Conservation (phyloP, 345 rosid genomes). For the Kernera saxatilis region DNA sequence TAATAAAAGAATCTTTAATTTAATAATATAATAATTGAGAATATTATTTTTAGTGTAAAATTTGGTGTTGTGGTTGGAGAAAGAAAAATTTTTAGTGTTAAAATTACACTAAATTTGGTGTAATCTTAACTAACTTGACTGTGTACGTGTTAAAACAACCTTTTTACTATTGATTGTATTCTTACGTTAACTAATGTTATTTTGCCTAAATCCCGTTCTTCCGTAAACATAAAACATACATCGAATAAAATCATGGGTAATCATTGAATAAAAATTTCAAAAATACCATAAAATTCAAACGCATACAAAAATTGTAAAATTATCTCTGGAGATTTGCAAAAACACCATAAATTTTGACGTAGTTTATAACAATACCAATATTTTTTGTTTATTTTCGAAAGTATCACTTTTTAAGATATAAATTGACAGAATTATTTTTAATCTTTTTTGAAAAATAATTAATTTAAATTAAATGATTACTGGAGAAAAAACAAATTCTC, state of each 20-base stretch:
- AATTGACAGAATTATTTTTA: too few species aligned
- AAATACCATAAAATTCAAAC: too few species aligned
- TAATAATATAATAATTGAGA: neutral
- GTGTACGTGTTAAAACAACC: neutral
- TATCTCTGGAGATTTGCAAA: too few species aligned
- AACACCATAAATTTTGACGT: too few species aligned
- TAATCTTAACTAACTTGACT: neutral
- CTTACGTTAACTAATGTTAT: neutral
- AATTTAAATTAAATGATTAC: too few species aligned
- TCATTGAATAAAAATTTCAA: neutral
- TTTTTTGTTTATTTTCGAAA: too few species aligned
- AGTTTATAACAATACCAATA: too few species aligned
- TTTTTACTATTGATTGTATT: neutral
- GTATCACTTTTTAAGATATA: too few species aligned
- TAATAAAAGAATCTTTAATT: neutral
- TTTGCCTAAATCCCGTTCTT: neutral
- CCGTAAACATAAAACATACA: neutral
- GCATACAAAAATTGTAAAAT: too few species aligned
- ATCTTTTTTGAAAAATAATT: too few species aligned
- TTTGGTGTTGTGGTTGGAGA: neutral
- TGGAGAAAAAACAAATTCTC: too few species aligned
- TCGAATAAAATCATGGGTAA: neutral
- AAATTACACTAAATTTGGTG: neutral
- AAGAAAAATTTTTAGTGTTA: neutral
- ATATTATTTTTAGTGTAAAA: neutral